A percentile compares a stretch with the other conserved stretches of the same genome.
These are phyloP conservation scores for Sinapis alba DNA, from an alignment of 441 rosid genomes.

Conservation along the genomic window DNA sequence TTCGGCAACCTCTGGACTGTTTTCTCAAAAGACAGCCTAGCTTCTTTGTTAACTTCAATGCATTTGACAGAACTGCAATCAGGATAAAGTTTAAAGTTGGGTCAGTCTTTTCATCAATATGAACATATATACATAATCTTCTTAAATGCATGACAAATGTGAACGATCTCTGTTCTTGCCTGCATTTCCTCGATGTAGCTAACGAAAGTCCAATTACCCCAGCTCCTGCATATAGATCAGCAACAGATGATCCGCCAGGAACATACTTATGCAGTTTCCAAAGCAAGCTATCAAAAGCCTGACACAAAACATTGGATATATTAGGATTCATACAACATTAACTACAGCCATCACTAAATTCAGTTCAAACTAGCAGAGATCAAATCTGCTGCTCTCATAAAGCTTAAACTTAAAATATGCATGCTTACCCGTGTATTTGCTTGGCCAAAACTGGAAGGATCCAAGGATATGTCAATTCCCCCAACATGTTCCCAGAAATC, in stretches of 20 bases:
- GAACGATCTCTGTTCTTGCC: constrained; percentile 50
- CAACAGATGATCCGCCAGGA: constrained; percentile 80
- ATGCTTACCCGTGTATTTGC: constrained; percentile 76
- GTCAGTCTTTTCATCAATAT: constrained; percentile 28
- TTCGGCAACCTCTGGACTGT: constrained; percentile 77
- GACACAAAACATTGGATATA: constrained; percentile 37
- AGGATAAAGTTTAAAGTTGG: constrained; percentile 12
- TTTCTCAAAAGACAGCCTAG: constrained; percentile 86
- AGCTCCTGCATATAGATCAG: constrained; percentile 97
- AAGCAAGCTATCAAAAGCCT: constrained; percentile 89
- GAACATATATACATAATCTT: constrained; percentile 12
- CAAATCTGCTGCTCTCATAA: constrained; percentile 5
- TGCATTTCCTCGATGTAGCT: constrained; percentile 87
- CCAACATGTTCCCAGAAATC: constrained; percentile 97
- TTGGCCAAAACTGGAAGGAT: constrained; percentile 95
- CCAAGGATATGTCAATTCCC: constrained; percentile 87
- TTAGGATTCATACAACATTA: constrained; percentile 22
- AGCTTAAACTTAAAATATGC: neutral
- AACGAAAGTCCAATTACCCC: constrained; percentile 92
- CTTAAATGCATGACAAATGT: neutral
- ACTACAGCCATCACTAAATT: constrained; percentile 1
- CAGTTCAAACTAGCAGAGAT: constrained; percentile 15
- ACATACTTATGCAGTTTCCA: constrained; percentile 87
- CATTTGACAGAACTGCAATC: constrained; percentile 79
- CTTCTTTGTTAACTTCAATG: constrained; percentile 90